Conservation (phyloP, 495 filamentous ascomycete genomes). For the Jackrogersella multiformis region DNA sequence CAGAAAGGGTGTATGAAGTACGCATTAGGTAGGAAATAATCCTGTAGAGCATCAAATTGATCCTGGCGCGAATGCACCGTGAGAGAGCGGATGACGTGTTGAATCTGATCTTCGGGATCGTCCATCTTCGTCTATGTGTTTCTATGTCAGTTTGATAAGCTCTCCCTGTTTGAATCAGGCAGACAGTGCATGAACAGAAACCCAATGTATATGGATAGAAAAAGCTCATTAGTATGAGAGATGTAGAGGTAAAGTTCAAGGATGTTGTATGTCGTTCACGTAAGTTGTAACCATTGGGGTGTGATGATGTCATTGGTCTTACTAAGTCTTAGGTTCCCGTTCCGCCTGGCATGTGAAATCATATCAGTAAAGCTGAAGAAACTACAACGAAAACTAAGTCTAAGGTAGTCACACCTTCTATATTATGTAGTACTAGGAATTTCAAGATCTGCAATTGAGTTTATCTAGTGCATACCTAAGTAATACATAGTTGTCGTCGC, state of each 20-base stretch:
- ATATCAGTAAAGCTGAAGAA: constrained; percentile 11
- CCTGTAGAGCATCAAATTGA: constrained; percentile 70
- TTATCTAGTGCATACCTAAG: no score
- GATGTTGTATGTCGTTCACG: no score
- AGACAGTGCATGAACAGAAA: not conserved
- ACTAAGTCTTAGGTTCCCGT: not conserved
- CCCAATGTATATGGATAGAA: not conserved
- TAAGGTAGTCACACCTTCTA: not conserved
- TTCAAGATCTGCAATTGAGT: no score
- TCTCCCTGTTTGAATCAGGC: not conserved
- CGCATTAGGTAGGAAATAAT: constrained; percentile 73
- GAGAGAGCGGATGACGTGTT: constrained; percentile 69
- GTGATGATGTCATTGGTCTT: constrained; percentile 34
- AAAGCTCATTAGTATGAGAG: not conserved
- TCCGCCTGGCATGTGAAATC: constrained; percentile 25
- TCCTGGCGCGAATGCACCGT: constrained; percentile 69
- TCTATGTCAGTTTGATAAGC: not conserved
- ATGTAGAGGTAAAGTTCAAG: constrained; percentile 6
- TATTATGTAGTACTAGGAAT: no score
- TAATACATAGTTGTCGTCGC: no score
- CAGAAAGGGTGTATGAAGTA: constrained; percentile 85
- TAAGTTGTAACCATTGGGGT: not conserved
- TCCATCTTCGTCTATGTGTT: constrained; percentile 33
- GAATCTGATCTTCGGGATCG: constrained; percentile 52
- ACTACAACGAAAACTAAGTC: not conserved